Evolutionary conservation across 2,329 filamentous ascomycete genomes (phyloP), one percentile per base, ranked within the genome.

Genomic region (Monosporascus cannonballus): DNA sequence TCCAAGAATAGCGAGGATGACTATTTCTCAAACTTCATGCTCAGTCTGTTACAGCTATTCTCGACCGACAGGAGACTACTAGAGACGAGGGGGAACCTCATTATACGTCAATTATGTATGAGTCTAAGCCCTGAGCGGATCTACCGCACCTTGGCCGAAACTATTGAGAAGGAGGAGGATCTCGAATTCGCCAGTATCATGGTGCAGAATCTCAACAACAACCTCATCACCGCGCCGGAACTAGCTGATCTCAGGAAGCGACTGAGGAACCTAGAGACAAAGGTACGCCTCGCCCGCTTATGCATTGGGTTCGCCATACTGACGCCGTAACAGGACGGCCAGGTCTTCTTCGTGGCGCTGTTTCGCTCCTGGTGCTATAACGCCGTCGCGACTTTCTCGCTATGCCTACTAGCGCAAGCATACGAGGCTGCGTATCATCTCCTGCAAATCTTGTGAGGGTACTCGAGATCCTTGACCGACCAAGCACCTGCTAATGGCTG

Each of bases 341-440:
- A 99, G 75, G 88, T 87, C 3, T 91, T 99, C 67, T 99, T 99
- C 64, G 90, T 96, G 15, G 85, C 92, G 2, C 76, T 99, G 3
- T 99, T 99, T 72, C 85, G 90, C 53, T 96, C 93, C 4, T 99
- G 94, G 94, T 99, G 94, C 67, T 94, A 96, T 69, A 99, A 99
- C 65, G 92, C 94, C 2, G 95, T 99, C 6, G 93, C 94, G 7
- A 97, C 94, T 0, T 99, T 99, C 71, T 97, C 92, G 3, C 76
- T 99, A 4, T 99, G 94, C 66, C 78, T 99, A 34, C 84, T 99
- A 49, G 94, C 94, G 1, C 94, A 99, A 71, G 94, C 93, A 14
- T 99, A 99, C 67, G 94, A 99, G 67, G 95, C 97, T 67, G 94
- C 94, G 11, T 99, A 97, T 65, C 90, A 97, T 67, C 78, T 99